phyloP scores from a whole-genome alignment of 23 red algal species.

The Gracilaria gracilis region DNA sequence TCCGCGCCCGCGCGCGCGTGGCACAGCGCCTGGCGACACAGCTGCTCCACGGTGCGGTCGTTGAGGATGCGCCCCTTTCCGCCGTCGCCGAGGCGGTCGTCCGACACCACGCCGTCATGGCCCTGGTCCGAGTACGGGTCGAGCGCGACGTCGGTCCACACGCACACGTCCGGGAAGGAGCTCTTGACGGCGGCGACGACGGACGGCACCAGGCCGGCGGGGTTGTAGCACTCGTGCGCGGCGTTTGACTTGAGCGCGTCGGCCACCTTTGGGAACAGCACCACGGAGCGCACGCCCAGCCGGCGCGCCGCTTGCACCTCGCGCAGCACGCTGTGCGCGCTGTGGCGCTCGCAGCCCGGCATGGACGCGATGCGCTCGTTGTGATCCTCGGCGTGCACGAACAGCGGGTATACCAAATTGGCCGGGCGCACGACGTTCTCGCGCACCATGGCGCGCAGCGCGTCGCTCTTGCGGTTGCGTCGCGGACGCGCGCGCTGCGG shows the following conservation, averaged over 20 bases:
- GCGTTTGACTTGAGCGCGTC: conserved; percentile 88
- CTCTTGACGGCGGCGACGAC: conserved; percentile 76
- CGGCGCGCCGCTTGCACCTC: conserved; percentile 77
- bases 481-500: conserved; percentile 85
- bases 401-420: conserved; percentile 98
- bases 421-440: conserved; percentile 87
- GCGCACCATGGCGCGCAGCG: conserved; percentile 81
- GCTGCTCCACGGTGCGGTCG: conserved; percentile 95
- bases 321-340: conserved; percentile 45
- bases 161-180: conserved; percentile 79
- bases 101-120: conserved; percentile 95
- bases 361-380: conserved; percentile 85
- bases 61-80: conserved; percentile 89
- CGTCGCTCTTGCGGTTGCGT: conserved; percentile 86
- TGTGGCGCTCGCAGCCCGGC: conserved; percentile 93
- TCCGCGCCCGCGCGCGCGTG: conserved; percentile 96
- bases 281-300: conserved; percentile 82
- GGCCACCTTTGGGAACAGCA: conserved; percentile 98
- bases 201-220: conserved; percentile 79
- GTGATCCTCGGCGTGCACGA: conserved; percentile 86
- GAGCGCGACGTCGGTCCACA: conserved; percentile 99
- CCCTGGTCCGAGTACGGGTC: conserved; percentile 98
- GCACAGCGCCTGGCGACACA: conserved; percentile 95
- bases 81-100: conserved; percentile 79
- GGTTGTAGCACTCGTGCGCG: conserved; percentile 97